phyloP scores from a whole-genome alignment of 768 basidiomycete genomes.

The Russula sp. region DNA sequence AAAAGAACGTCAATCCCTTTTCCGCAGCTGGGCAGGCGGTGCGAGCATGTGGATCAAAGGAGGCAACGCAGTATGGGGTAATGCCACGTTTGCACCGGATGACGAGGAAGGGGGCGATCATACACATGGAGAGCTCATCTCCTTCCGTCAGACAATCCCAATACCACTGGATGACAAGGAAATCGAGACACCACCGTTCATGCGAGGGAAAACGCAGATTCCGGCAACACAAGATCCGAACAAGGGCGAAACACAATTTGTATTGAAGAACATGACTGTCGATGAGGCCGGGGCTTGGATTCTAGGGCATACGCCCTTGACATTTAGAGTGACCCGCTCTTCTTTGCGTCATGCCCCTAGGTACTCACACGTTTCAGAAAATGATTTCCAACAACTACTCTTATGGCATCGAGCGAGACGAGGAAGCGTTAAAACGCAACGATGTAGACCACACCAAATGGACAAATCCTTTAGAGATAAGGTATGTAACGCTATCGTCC shows the following conservation, averaged over 20 bases:
- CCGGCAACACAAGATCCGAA: constrained; percentile 1
- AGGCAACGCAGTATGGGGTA: constrained; percentile 80
- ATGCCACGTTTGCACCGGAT: constrained; percentile 68
- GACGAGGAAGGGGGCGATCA: constrained; percentile 47
- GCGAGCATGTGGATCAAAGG: constrained; percentile 95
- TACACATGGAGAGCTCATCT: constrained; percentile 76
- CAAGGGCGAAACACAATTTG: constrained; percentile 12
- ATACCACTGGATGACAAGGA: constrained; percentile 18
- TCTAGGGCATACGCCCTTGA: constrained; percentile 67
- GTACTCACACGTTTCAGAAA: constrained; percentile 37
- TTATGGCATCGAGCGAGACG: constrained; percentile 78
- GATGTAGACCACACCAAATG: constrained; percentile 75
- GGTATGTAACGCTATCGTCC: constrained; percentile 28
- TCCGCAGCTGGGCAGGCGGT: constrained; percentile 92
- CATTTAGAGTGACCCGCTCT: constrained; percentile 57
- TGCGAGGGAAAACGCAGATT: constrained; percentile 3
- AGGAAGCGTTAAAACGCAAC: constrained; percentile 53
- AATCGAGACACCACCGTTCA: constrained; percentile 8
- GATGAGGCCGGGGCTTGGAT: constrained; percentile 72
- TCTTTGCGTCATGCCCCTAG: background rate
- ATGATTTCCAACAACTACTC: constrained; percentile 86
- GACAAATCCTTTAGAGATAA: constrained; percentile 83
- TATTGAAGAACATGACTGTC: constrained; percentile 63
- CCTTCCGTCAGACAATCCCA: constrained; percentile 48
- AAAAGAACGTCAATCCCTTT: constrained; percentile 79